phyloP scores from a whole-genome alignment of 2,329 filamentous ascomycete genomes.

The Colletotrichum limetticola region DNA sequence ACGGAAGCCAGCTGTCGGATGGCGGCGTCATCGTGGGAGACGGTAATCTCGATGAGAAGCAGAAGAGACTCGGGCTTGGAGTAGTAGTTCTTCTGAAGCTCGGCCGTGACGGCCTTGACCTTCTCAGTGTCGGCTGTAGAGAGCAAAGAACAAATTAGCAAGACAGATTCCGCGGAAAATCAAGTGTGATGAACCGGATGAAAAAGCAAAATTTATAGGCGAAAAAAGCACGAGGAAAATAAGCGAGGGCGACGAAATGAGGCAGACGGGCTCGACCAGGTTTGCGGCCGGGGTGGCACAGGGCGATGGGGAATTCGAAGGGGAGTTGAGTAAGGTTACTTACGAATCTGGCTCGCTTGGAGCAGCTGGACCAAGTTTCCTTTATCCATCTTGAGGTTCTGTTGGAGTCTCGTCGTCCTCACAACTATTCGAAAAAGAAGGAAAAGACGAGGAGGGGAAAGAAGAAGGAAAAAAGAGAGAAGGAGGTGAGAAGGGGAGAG shows the following conservation, averaged over 20 bases:
- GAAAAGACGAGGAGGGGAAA: constrained; percentile 29
- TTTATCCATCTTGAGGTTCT: constrained; percentile 51
- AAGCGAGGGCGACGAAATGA: constrained; percentile 28
- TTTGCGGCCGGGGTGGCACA: constrained; percentile 31
- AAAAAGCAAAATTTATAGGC: constrained; percentile 30
- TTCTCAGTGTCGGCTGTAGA: constrained; percentile 83
- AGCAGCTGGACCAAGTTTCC: constrained; percentile 88
- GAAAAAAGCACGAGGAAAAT: constrained; percentile 32
- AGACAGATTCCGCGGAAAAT: constrained; percentile 5
- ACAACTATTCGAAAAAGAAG: constrained; percentile 25
- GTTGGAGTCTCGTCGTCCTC: constrained; percentile 30
- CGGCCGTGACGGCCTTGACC: constrained; percentile 89
- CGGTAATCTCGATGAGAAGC: constrained; percentile 87
- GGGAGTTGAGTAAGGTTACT: constrained; percentile 50
- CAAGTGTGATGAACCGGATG: constrained; percentile 1
- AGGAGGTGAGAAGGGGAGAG: constrained; percentile 32
- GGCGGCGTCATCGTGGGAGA: constrained; percentile 77
- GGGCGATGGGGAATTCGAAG: constrained; percentile 11
- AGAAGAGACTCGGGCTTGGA: constrained; percentile 84
- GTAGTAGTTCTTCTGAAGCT: constrained; percentile 95
- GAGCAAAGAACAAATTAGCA: constrained; percentile 45
- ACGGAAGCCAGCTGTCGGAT: constrained; percentile 92
- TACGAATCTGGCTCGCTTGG: constrained; percentile 88
- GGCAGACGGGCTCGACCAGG: constrained; percentile 25
- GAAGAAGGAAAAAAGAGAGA: constrained; percentile 33